Evolutionary conservation across 225 moss, liverwort and hornwort species (phyloP), one percentile per base, ranked within the genome.

Genomic region (Physcomitrium patens): DNA sequence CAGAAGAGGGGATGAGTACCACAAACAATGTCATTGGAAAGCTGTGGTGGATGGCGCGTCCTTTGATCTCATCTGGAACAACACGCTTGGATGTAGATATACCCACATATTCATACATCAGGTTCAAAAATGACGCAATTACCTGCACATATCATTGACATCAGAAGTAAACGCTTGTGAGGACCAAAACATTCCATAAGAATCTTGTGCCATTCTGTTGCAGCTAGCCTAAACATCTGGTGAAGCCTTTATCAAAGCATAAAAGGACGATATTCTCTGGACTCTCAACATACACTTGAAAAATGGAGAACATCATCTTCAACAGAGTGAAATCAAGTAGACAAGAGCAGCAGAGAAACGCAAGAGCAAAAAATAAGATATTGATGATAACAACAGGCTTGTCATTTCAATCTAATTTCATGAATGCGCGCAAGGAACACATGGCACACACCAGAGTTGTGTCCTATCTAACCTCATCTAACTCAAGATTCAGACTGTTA

Each of bases 61-160:
- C 97, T 82, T 99, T 94, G 69, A 99, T 83, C 63, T 90, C 93
- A 82, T 99, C 97, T 15, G 94, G 94, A 66, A 99, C 83, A 64
- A 81, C 46, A 68, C 93, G 80, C 69, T 86, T 84, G 43, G 74
- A 55, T 31, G 85, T 86, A 23, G 87, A 87, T 50, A 94, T 79
- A 72, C 92, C 94, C 68, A 94, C 79, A 74, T 99, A 99, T 64
- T 91, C 84, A 76, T 93, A 99, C 80, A 99, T 75, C 79, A 99
- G 73, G 15, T 68, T 79, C 54, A 94, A 67, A 78, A 99, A 99
- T 17, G 94, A 86, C 26, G 94, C 94, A 63, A 99, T 99, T 58
- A 94, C 96, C 86, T 89, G 87, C 87, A 83, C 46, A 85, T 1
- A 78, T 55, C 71, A 70, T 26, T 10, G 54, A 12, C 69, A 73